Evolutionary conservation across 805 yeast species (phyloP).

Genomic region (Starmerella ratchasimensis): DNA sequence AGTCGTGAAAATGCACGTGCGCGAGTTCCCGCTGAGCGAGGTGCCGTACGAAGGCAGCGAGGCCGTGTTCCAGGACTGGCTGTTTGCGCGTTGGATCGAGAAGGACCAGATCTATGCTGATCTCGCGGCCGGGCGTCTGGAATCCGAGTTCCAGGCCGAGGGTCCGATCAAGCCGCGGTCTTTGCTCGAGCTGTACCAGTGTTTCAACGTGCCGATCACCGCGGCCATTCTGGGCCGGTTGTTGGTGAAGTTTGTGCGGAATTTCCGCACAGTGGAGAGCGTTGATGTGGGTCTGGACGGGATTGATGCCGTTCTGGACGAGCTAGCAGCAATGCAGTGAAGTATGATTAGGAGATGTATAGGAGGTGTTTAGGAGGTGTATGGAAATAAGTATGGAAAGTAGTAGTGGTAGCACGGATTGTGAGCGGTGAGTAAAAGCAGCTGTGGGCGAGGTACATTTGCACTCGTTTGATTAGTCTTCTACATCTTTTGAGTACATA

Average conservation of each 20-base stretch:
- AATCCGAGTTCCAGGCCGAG: slow-evolving; percentile 22
- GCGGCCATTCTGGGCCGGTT: slow-evolving; percentile 18
- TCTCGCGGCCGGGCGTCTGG: slow-evolving; percentile 41
- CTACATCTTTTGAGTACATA: no score
- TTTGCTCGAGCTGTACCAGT: slow-evolving; percentile 23
- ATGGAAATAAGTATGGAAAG: no score
- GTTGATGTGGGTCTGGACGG: no score
- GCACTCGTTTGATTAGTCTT: no score
- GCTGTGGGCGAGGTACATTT: no score
- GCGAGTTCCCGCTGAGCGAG: slow-evolving; percentile 41
- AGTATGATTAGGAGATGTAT: no score
- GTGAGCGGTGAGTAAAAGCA: no score
- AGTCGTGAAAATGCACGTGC: slow-evolving; percentile 48
- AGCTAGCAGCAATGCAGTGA: no score
- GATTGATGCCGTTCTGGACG: no score
- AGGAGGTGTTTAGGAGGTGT: no score
- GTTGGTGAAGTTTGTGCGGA: neutral
- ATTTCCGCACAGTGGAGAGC: no score
- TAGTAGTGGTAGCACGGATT: no score
- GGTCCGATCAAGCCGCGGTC: slow-evolving; percentile 20
- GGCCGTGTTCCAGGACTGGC: slow-evolving; percentile 57
- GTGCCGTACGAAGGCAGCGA: slow-evolving; percentile 47
- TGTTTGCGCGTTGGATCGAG: slow-evolving; percentile 54
- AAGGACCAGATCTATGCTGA: slow-evolving; percentile 62
- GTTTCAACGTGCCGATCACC: slow-evolving; percentile 27